Conservation (phyloP, 2,329 filamentous ascomycete genomes). For the Phaeosphaeria sp. region DNA sequence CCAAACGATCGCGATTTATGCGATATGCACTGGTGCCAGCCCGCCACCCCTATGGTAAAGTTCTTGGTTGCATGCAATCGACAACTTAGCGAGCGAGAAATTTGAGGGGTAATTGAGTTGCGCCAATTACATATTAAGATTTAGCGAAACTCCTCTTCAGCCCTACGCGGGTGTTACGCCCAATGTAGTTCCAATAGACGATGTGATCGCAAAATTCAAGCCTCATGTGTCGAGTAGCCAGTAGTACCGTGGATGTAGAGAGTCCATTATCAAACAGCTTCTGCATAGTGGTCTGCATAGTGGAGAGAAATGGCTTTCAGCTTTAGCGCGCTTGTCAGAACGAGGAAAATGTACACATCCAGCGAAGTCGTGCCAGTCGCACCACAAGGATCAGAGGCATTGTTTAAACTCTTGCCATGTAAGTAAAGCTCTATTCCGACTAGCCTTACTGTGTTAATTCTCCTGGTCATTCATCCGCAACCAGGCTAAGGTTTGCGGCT, state of each 20-base stretch:
- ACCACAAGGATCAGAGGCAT: too few relatives aligned
- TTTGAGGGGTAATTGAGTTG: slow-evolving; percentile 2
- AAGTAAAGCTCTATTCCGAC: too few relatives aligned
- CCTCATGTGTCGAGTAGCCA: not conserved
- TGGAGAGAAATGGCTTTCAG: not conserved
- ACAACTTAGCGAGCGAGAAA: not conserved
- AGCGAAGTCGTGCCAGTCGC: not conserved
- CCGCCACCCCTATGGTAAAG: not conserved
- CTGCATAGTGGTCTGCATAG: not conserved
- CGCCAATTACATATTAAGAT: not conserved
- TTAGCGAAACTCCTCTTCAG: not conserved
- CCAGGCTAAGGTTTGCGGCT: not conserved
- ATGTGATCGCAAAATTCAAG: not conserved
- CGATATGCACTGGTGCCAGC: too few relatives aligned
- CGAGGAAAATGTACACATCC: not conserved
- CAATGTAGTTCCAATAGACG: not conserved
- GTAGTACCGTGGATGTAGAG: not conserved
- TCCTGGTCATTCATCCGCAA: not conserved
- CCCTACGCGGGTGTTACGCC: not conserved
- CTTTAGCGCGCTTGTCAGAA: not conserved
- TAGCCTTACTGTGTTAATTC: too few relatives aligned
- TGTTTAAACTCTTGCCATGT: too few relatives aligned
- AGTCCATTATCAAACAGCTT: not conserved
- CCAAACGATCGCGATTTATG: too few relatives aligned
- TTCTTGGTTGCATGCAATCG: not conserved